phyloP scores from a whole-genome alignment of 2,329 filamentous ascomycete genomes.

The Colletotrichum euphorbiae region DNA sequence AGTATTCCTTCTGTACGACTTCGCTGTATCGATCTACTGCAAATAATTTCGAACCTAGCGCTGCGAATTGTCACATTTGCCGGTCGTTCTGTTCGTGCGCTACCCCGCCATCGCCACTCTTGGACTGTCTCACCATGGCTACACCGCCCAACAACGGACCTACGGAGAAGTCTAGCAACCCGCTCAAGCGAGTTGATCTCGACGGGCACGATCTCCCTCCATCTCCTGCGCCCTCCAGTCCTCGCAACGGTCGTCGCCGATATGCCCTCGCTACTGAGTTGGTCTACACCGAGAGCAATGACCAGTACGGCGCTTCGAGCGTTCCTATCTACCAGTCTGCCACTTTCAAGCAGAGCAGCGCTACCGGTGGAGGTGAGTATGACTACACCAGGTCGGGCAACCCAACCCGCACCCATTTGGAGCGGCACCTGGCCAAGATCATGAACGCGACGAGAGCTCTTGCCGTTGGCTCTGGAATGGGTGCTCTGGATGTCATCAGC shows the following conservation, averaged over 20 bases:
- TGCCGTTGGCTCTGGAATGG: slow-evolving; percentile 97
- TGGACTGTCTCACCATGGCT: slow-evolving; percentile 31
- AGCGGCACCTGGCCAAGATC: slow-evolving; percentile 97
- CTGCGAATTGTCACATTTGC: not conserved
- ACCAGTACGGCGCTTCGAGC: slow-evolving; percentile 97
- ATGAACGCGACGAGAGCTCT: slow-evolving; percentile 95
- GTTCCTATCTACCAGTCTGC: slow-evolving; percentile 98
- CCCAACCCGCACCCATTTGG: slow-evolving; percentile 93
- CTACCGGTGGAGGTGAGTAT: slow-evolving; percentile 85
- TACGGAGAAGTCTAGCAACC: slow-evolving; percentile 45
- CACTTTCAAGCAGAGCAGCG: slow-evolving; percentile 94
- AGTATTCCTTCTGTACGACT: not conserved
- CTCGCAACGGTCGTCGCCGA: slow-evolving; percentile 80
- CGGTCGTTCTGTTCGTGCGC: not conserved
- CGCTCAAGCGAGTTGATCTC: slow-evolving; percentile 74
- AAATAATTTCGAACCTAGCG: not conserved
- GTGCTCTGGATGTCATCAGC: slow-evolving; percentile 94
- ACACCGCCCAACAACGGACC: slow-evolving; percentile 34
- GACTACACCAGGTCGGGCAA: slow-evolving; percentile 99
- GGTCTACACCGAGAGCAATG: slow-evolving; percentile 94
- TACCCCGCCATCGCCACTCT: slow-evolving; percentile 6
- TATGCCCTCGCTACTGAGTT: slow-evolving; percentile 97
- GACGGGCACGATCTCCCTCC: slow-evolving; percentile 89
- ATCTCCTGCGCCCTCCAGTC: slow-evolving; percentile 92
- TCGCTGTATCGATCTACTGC: not conserved